Evolutionary conservation across 495 filamentous ascomycete species (phyloP).

Genomic region (Sordaria brevicollis): DNA sequence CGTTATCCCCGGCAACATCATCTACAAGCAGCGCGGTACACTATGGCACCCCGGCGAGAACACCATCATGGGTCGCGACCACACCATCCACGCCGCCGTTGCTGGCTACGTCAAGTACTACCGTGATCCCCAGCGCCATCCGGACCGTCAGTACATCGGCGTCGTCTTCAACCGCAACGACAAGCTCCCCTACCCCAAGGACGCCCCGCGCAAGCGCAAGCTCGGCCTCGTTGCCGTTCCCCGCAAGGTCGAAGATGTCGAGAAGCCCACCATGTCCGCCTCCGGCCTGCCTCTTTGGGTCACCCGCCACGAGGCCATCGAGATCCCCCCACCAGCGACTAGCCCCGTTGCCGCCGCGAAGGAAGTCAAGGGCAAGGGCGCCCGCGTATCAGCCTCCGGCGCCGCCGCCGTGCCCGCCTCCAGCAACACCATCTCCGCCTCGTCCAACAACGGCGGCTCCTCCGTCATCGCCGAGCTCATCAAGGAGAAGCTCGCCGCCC

Average conservation of each 20-base stretch:
- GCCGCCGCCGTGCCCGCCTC: background rate
- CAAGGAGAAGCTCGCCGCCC: slow-evolving; percentile 27
- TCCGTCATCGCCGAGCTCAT: slow-evolving; percentile 19
- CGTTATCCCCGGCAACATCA: slow-evolving; percentile 90
- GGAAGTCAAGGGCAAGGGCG: background rate
- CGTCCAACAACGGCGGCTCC: slow-evolving; percentile 9
- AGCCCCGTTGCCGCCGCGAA: background rate
- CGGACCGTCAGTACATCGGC: slow-evolving; percentile 83
- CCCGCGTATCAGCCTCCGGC: background rate
- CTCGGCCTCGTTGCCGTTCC: slow-evolving; percentile 55
- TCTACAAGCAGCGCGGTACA: slow-evolving; percentile 93
- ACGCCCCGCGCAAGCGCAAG: slow-evolving; percentile 55
- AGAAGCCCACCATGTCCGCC: slow-evolving; percentile 20
- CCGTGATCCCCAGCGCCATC: slow-evolving; percentile 66
- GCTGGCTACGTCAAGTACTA: slow-evolving; percentile 95
- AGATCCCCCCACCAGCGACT: background rate
- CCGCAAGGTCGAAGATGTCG: slow-evolving; percentile 10
- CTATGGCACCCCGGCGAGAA: slow-evolving; percentile 93
- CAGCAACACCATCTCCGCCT: background rate
- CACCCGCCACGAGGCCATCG: slow-evolving; percentile 26
- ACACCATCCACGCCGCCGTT: slow-evolving; percentile 82
- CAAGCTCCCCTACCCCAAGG: slow-evolving; percentile 60
- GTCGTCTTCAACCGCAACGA: slow-evolving; percentile 71
- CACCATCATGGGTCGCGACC: slow-evolving; percentile 86
- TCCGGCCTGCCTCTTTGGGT: slow-evolving; percentile 35